A percentile compares a stretch with the other conserved stretches of the same genome.
These are phyloP conservation scores for Elymus sibiricus DNA, from an alignment of 176 grass and related monocot genomes.

Conservation along the genomic window DNA sequence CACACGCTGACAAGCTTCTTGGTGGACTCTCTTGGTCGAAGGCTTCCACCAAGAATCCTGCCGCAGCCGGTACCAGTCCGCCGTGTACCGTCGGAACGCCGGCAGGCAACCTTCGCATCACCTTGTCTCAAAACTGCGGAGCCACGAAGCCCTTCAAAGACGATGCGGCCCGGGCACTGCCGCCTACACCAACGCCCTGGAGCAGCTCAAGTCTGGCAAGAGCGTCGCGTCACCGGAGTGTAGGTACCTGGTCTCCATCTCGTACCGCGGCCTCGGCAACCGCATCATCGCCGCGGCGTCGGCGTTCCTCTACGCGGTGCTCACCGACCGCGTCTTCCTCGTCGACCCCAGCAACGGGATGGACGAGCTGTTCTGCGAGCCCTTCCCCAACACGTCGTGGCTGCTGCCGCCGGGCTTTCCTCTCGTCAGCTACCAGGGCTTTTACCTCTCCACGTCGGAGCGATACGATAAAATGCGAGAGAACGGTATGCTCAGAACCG, in stretches of 20 bases:
- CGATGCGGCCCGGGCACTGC: slow-evolving; percentile 43
- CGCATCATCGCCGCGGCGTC: slow-evolving; percentile 37
- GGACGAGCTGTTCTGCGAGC: slow-evolving; percentile 60
- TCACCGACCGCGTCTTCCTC: slow-evolving; percentile 42
- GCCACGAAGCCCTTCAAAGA: slow-evolving; percentile 26
- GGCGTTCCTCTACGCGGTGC: slow-evolving; percentile 43
- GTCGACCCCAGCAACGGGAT: slow-evolving; percentile 23
- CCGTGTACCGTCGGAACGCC: slow-evolving; percentile 7
- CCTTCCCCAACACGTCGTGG: slow-evolving; percentile 55
- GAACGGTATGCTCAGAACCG: neutral
- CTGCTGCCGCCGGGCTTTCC: slow-evolving; percentile 53
- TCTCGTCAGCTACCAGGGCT: neutral
- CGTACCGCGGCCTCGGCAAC: slow-evolving; percentile 44
- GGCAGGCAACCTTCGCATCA: neutral
- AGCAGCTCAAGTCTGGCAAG: neutral
- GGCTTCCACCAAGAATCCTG: slow-evolving; percentile 36
- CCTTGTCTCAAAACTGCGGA: slow-evolving; percentile 18
- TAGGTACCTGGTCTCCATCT: slow-evolving; percentile 18
- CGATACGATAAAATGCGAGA: neutral
- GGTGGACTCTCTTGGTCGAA: slow-evolving; percentile 30
- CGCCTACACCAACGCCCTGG: neutral
- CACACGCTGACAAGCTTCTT: slow-evolving; percentile 3
- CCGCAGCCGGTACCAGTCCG: slow-evolving; percentile 35
- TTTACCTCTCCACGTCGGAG: neutral
- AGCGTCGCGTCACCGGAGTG: slow-evolving; percentile 13